Base-by-base conservation (phyloP, 805 yeast species). In the Yarrowia keelungensis region DNA sequence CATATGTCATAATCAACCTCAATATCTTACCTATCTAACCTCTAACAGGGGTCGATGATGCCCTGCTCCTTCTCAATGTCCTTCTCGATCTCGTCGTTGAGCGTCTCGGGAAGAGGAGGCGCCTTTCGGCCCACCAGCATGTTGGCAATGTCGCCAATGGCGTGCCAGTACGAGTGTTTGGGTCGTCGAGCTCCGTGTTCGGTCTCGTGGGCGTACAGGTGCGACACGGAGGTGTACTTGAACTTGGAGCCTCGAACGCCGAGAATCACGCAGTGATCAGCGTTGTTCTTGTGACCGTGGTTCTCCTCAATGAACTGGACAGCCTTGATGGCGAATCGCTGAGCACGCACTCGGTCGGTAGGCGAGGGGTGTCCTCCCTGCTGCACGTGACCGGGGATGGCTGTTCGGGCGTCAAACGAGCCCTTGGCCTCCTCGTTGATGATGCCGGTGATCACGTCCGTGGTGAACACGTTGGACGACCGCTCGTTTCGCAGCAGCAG, bases 331-430 rank as follows among this genome's bases (percentile, higher is more conserved):
- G 97, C 97, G 78, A 89, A 89, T 77, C 98, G 86, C 7, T 93
- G 88, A 8, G 97, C 97, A 72, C 89, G 85, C 46, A 92, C 88
- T 78, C 98, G 87, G 78, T 95, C 99, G 82, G 93, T 90, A 8
- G 98, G 92, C 8, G 97, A 89, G 64, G 99, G 99, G 67, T 87
- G 85, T 70, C 93, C 95, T 77, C 99, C 99, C 81, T 95, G 99
- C 83, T 95, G 99, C 69, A 94, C 95, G 77, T 94, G 98, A 39
- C 99, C 99, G 36, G 99, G 99, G 70, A 93, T 87, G 15, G 98
- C 98, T 5, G 97, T 92, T 78, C 96, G 89, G 16, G 95, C 89
- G 75, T 93, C 98, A 77, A 91, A 95, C 72, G 83, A 84, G 59
- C 90, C 91, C 46, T 84, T 79, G 43, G 92, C 88, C 74, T 91